These are phyloP conservation scores for Paulownia fortunei DNA, from an alignment of 257 asterid genomes.

Conservation along the genomic window DNA sequence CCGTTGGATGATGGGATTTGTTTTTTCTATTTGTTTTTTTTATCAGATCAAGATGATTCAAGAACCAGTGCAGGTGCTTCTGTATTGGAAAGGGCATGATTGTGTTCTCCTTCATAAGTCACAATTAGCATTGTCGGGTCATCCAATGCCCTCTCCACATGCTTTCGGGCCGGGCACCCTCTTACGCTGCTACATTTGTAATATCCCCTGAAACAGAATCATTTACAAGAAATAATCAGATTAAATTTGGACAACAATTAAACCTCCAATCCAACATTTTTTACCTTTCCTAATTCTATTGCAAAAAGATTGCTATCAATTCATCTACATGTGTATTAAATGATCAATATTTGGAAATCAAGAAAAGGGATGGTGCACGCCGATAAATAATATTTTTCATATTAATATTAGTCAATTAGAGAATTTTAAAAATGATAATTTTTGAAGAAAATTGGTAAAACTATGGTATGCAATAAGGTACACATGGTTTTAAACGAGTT, in stretches of 20 bases:
- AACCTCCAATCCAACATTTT: too few species aligned
- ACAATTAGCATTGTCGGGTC: conserved; percentile 82
- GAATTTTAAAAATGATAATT: too few species aligned
- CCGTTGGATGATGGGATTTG: conserved; percentile 35
- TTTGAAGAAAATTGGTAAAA: too few species aligned
- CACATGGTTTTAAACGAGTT: too few species aligned
- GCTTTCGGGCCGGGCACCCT: conserved; percentile 95
- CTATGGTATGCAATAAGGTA: too few species aligned
- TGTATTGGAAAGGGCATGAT: conserved; percentile 57
- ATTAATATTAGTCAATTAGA: too few species aligned
- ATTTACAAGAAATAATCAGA: neutral
- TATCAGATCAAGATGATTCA: conserved; percentile 57
- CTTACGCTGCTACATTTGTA: conserved; percentile 89
- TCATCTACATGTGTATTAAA: too few species aligned
- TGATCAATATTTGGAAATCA: too few species aligned
- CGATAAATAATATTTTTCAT: too few species aligned
- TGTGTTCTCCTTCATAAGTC: conserved; percentile 93
- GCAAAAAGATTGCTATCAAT: too few species aligned
- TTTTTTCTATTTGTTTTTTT: neutral
- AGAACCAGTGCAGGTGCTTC: conserved; percentile 67
- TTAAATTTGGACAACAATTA: neutral
- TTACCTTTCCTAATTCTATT: too few species aligned
- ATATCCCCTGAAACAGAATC: conserved; percentile 66
- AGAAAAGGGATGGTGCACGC: too few species aligned
- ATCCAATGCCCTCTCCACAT: conserved; percentile 86